phyloP scores from a whole-genome alignment of 345 rosid genomes.

The Bruguiera gymnorhiza region DNA sequence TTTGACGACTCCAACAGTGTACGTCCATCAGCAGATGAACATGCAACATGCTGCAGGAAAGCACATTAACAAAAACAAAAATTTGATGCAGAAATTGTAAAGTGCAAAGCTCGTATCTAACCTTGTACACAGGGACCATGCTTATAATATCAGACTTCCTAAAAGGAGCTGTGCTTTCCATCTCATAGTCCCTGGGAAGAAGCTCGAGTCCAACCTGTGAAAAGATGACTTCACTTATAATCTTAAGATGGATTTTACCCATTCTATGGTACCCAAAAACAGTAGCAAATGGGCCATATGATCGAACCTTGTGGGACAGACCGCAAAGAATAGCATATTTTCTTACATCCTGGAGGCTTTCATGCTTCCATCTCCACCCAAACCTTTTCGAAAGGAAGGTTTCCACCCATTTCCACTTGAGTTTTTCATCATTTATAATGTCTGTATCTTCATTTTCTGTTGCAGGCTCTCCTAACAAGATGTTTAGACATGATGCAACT shows the following conservation, averaged over 20 bases:
- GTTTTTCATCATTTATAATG: constrained; percentile 17
- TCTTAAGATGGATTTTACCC: constrained; percentile 7
- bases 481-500: constrained; percentile 31
- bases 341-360: constrained; percentile 23
- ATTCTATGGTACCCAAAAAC: constrained; percentile 1
- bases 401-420: constrained; percentile 36
- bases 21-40: constrained; percentile 39
- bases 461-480: constrained; percentile 28
- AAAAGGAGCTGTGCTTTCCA: constrained; percentile 28
- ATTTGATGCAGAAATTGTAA: not conserved
- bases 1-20: constrained; percentile 32
- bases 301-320: constrained; percentile 32
- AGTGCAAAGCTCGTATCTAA: not conserved
- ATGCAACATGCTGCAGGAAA: constrained; percentile 34
- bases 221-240: constrained; percentile 29
- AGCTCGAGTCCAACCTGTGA: constrained; percentile 37
- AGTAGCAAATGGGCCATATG: not conserved
- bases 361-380: constrained; percentile 30
- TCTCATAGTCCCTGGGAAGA: constrained; percentile 34
- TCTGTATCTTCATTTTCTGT: constrained; percentile 23
- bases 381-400: constrained; percentile 31
- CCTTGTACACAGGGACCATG: constrained; percentile 35
- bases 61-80: constrained; percentile 16
- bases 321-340: constrained; percentile 37
- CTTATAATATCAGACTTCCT: constrained; percentile 31